Percentiles rank a stretch among this genome's conserved stretches.
phyloP scores from a whole-genome alignment of 2,329 filamentous ascomycete genomes.

The Aspergillus proliferans region DNA sequence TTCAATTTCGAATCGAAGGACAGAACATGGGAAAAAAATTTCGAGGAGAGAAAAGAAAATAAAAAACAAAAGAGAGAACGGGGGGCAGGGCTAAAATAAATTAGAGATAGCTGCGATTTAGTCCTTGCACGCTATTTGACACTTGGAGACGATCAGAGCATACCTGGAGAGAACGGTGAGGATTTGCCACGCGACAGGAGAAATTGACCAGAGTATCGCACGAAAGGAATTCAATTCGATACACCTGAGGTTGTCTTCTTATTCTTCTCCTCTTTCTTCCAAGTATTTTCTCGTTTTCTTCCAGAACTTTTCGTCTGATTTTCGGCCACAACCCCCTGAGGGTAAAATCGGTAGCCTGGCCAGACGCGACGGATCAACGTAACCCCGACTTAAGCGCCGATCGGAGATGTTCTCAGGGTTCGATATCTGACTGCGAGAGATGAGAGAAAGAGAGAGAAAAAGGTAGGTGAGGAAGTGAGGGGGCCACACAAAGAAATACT shows the following conservation, averaged over 20 bases:
- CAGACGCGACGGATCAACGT: not conserved
- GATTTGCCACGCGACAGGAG: not conserved
- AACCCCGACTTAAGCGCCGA: not conserved
- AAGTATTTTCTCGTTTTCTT: not conserved
- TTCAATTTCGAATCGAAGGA: not conserved
- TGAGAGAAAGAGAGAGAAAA: constrained; percentile 1
- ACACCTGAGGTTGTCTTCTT: not conserved
- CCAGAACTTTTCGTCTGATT: not conserved
- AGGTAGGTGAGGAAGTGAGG: too few species aligned
- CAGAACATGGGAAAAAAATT: not conserved
- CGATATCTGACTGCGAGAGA: not conserved
- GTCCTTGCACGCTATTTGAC: not conserved
- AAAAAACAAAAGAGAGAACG: not conserved
- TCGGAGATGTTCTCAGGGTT: not conserved
- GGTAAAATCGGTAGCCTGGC: not conserved
- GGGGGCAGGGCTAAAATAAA: not conserved
- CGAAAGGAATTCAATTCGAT: not conserved
- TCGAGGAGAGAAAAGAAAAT: not conserved
- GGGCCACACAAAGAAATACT: too few species aligned
- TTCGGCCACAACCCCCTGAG: not conserved
- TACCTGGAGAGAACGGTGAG: not conserved
- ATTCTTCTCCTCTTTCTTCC: not conserved
- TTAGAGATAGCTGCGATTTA: not conserved
- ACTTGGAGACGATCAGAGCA: not conserved
- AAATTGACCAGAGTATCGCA: not conserved